These are phyloP conservation scores for Candida multigemmis DNA, from an alignment of 805 yeast genomes.

Conservation along the genomic window DNA sequence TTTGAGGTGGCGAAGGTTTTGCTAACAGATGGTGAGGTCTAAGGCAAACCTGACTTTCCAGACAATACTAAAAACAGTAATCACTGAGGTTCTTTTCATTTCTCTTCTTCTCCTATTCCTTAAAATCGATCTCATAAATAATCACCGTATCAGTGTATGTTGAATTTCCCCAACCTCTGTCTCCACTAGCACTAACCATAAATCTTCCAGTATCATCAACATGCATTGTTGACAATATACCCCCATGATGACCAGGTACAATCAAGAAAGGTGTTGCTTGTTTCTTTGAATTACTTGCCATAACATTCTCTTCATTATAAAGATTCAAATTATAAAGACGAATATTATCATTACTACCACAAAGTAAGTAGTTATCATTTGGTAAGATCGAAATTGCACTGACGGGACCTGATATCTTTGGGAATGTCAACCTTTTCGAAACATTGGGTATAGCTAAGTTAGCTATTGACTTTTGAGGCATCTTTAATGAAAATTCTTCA, in stretches of 20 bases:
- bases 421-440: conserved; percentile 58
- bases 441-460: conserved; percentile 33
- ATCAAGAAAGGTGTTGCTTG: conserved; percentile 72
- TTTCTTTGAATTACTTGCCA: conserved; percentile 18
- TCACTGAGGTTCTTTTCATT: no score
- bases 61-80: no score
- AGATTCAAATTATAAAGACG: conserved; percentile 70
- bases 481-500: conserved; percentile 62
- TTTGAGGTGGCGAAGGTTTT: no score
- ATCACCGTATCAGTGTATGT: conserved; percentile 70
- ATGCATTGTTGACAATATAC: conserved; percentile 64
- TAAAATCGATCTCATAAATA: conserved; percentile 65
- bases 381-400: conserved; percentile 75
- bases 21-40: no score
- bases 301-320: conserved; percentile 21
- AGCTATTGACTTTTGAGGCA: conserved; percentile 32
- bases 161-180: conserved; percentile 89
- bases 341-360: conserved; percentile 87
- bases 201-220: conserved; percentile 86
- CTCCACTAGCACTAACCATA: conserved; percentile 87
- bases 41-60: no score
- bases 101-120: no score
- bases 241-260: conserved; percentile 96
- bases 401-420: conserved; percentile 85
- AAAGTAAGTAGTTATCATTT: conserved; percentile 65